Evolutionary conservation across 768 basidiomycete genomes (phyloP).

Genomic region (Boletellus sp.): DNA sequence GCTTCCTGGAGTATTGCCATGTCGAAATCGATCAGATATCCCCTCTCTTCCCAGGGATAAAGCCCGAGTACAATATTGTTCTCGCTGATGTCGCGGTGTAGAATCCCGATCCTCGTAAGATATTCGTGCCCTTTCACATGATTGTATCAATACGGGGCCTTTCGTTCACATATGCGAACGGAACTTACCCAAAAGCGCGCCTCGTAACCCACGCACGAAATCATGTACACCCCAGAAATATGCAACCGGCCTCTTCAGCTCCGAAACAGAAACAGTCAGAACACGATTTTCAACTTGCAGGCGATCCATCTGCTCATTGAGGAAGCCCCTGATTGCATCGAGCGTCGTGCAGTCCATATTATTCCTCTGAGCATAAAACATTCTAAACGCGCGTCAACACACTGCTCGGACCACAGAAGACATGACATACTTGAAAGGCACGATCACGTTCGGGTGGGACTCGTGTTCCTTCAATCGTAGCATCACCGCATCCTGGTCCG

Average conservation of each 20-base stretch:
- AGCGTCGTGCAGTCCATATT: background rate
- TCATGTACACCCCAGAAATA: background rate
- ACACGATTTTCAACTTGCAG: background rate
- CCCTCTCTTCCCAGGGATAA: slow-evolving; percentile 9
- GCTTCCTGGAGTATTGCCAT: slow-evolving; percentile 5
- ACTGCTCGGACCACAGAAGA: no score
- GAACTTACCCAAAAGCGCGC: background rate
- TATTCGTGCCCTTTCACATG: slow-evolving; percentile 9
- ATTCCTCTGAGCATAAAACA: background rate
- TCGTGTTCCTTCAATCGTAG: background rate
- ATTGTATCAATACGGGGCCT: background rate
- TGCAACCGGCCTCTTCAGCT: background rate
- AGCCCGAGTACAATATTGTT: slow-evolving; percentile 32
- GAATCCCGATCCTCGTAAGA: slow-evolving; percentile 17
- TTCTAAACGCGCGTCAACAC: background rate
- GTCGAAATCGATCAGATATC: slow-evolving; percentile 34
- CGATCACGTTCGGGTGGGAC: background rate
- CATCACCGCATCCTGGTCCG: background rate
- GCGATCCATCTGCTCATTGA: background rate
- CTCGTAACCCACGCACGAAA: background rate
- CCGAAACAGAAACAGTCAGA: background rate
- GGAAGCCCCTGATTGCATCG: background rate
- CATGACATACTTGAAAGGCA: background rate
- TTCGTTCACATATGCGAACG: background rate
- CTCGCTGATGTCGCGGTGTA: slow-evolving; percentile 34